Conservation (phyloP, 2,329 filamentous ascomycete genomes). For the Colletotrichum kahawae region DNA sequence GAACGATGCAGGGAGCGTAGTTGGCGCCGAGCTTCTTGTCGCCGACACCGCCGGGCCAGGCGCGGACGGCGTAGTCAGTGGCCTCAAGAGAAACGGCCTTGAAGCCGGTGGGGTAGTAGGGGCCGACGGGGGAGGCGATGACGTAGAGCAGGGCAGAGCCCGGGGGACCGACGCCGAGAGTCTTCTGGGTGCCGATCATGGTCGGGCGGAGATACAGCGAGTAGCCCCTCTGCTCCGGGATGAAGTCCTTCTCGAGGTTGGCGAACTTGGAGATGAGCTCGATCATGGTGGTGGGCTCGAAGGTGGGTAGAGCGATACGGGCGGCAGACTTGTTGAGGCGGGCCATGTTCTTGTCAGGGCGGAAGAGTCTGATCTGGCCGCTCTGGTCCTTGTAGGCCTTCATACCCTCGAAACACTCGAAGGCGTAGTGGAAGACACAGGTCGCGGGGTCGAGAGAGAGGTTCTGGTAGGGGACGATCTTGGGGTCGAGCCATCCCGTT, state of each 20-base stretch:
- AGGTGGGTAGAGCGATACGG: conserved; percentile 91
- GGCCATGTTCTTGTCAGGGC: conserved; percentile 95
- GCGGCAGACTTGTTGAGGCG: conserved; percentile 90
- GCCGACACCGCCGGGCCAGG: conserved; percentile 96
- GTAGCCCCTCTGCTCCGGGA: conserved; percentile 86
- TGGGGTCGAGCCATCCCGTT: conserved; percentile 81
- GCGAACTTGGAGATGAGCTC: conserved; percentile 82
- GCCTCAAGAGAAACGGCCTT: conserved; percentile 96
- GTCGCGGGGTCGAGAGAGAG: conserved; percentile 94
- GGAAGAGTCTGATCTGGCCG: conserved; percentile 84
- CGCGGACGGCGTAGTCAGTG: conserved; percentile 94
- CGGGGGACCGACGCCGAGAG: conserved; percentile 90
- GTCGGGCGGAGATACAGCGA: conserved; percentile 95
- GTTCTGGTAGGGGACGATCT: conserved; percentile 94
- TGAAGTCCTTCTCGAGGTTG: conserved; percentile 85
- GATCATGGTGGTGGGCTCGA: conserved; percentile 75
- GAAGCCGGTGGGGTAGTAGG: conserved; percentile 98
- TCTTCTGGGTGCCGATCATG: conserved; percentile 96
- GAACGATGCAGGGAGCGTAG: conserved; percentile 99
- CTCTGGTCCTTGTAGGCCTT: conserved; percentile 94
- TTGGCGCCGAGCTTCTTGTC: conserved; percentile 99
- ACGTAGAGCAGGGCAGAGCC: conserved; percentile 91
- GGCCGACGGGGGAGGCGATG: conserved; percentile 94
- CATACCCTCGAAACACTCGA: conserved; percentile 98
- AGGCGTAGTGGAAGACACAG: conserved; percentile 98